A percentile compares a stretch with the other conserved stretches of the same genome.
Evolutionary conservation across 2,329 filamentous ascomycete genomes (phyloP).

Genomic region (Cryphonectria japonica): DNA sequence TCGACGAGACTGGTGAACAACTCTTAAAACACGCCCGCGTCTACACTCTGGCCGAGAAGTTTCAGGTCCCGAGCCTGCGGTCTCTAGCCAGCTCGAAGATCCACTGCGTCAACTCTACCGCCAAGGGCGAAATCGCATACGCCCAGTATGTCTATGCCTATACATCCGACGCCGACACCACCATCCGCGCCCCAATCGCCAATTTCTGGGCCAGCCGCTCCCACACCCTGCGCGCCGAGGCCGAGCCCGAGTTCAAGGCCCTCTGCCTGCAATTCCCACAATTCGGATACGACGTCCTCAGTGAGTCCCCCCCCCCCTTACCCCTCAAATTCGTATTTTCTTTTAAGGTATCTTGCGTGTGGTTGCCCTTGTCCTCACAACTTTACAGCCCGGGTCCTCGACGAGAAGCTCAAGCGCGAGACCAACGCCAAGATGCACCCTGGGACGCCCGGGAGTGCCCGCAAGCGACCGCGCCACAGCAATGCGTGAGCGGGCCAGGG

Average conservation of each 20-base stretch:
- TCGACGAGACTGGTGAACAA: conserved; percentile 80
- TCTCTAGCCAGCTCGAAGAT: conserved; percentile 85
- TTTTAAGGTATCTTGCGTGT: neutral
- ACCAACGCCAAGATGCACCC: conserved; percentile 63
- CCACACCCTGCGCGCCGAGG: conserved; percentile 82
- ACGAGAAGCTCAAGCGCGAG: conserved; percentile 69
- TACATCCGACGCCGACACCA: conserved; percentile 68
- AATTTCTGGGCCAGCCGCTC: conserved; percentile 85
- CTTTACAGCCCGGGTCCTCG: conserved; percentile 61
- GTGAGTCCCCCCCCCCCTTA: conserved; percentile 47
- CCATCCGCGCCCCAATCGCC: conserved; percentile 81
- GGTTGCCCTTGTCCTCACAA: conserved; percentile 28
- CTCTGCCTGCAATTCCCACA: conserved; percentile 89
- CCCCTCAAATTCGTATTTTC: too few species aligned
- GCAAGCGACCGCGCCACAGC: conserved; percentile 63
- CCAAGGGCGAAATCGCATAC: conserved; percentile 88
- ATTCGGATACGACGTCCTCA: conserved; percentile 91
- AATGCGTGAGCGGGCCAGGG: conserved; percentile 7
- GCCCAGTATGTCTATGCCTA: conserved; percentile 87
- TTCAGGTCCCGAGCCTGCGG: conserved; percentile 70
- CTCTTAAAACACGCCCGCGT: conserved; percentile 87
- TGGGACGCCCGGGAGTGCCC: conserved; percentile 47
- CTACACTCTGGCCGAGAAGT: conserved; percentile 85
- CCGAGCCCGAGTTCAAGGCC: conserved; percentile 80
- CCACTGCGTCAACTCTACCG: conserved; percentile 85